phyloP scores from a whole-genome alignment of 805 yeast genomes.

The Metschnikowia cubensis region DNA sequence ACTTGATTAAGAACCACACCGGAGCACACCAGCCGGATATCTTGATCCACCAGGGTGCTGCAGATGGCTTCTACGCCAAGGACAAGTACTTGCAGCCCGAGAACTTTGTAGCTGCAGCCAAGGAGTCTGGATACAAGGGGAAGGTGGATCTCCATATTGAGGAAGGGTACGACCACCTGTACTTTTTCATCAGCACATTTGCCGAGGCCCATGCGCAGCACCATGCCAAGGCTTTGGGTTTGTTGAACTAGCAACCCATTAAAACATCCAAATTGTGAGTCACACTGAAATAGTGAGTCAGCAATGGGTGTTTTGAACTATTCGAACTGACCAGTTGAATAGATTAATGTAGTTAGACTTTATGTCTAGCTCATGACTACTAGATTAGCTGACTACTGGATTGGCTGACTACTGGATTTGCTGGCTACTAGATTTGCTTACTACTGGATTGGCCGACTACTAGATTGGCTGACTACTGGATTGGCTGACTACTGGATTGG shows the following conservation, averaged over 20 bases:
- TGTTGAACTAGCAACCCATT: conserved; percentile 16
- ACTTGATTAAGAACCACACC: conserved; percentile 54
- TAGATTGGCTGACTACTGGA: too few relatives aligned
- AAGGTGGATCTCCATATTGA: conserved; percentile 57
- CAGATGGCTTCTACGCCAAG: conserved; percentile 65
- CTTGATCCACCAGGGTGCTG: conserved; percentile 77
- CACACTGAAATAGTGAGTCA: too few relatives aligned
- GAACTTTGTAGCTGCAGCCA: conserved; percentile 56
- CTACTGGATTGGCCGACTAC: too few relatives aligned
- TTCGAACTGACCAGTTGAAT: too few relatives aligned
- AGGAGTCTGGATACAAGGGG: conserved; percentile 55
- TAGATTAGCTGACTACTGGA: too few relatives aligned
- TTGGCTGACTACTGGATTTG: too few relatives aligned
- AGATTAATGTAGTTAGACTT: too few relatives aligned
- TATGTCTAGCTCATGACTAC: too few relatives aligned
- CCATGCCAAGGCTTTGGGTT: conserved; percentile 67
- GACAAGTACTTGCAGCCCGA: conserved; percentile 73
- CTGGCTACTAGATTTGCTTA: too few relatives aligned
- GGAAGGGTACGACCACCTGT: conserved; percentile 88
- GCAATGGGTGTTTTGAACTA: too few relatives aligned
- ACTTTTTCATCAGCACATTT: conserved; percentile 78
- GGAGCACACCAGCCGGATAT: conserved; percentile 55
- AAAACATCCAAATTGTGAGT: neutral
- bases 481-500: too few relatives aligned
- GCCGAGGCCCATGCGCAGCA: conserved; percentile 79